Percentiles rank a stretch among this genome's conserved stretches.
These are phyloP conservation scores for Verticillium tricorpus DNA, from an alignment of 2,329 filamentous ascomycete genomes.

Conservation along the genomic window DNA sequence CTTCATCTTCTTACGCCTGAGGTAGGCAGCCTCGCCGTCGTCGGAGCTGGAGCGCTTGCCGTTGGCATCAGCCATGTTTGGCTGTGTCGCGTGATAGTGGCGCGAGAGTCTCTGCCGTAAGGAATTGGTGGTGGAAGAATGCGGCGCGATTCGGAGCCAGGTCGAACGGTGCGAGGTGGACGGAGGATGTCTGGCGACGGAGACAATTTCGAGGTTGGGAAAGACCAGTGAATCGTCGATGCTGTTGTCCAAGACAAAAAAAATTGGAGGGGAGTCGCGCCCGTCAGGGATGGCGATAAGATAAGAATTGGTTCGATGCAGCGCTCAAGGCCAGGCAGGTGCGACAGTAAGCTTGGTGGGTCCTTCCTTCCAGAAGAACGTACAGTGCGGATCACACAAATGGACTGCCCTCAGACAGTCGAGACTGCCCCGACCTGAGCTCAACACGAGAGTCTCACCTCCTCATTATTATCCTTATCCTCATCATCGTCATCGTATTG, in stretches of 20 bases:
- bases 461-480: too few relatives aligned
- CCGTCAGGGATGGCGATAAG: background rate
- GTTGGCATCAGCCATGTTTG: slow-evolving; percentile 34
- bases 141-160: background rate
- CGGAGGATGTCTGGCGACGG: background rate
- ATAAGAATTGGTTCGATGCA: background rate
- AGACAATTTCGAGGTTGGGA: background rate
- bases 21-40: slow-evolving; percentile 27
- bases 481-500: too few relatives aligned
- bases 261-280: background rate
- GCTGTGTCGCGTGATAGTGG: background rate
- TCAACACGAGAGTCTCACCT: too few relatives aligned
- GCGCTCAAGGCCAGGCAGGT: too few relatives aligned
- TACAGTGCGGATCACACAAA: background rate
- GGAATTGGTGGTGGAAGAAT: background rate
- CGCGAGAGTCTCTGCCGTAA: background rate
- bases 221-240: background rate
- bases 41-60: slow-evolving; percentile 42
- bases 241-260: background rate
- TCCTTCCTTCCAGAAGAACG: background rate
- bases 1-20: slow-evolving; percentile 37
- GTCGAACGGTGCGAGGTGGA: background rate
- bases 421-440: background rate
- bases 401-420: background rate
- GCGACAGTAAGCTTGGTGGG: background rate